Conservation (phyloP, 192 early-diverging fungal species). For the Gaertneriomyces semiglobifer region DNA sequence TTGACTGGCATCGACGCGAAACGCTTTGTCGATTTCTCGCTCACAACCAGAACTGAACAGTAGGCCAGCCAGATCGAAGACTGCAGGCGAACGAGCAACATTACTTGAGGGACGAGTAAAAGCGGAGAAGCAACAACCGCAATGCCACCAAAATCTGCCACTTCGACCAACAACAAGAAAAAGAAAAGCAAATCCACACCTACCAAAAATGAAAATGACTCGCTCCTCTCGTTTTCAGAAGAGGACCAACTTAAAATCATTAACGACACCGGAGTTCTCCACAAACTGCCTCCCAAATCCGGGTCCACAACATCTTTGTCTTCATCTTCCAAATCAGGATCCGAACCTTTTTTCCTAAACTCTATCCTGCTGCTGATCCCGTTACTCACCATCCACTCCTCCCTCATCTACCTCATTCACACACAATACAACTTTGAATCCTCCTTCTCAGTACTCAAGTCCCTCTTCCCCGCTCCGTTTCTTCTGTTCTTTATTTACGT, state of each 20-base stretch:
- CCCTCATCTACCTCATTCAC: conserved; percentile 38
- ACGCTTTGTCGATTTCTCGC: too few relatives aligned
- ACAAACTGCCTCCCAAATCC: conserved; percentile 23
- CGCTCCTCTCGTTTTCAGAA: conserved; percentile 30
- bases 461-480: conserved; percentile 20
- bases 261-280: conserved; percentile 37
- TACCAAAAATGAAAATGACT: conserved; percentile 1
- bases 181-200: too few relatives aligned
- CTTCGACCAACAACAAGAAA: too few relatives aligned
- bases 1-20: too few relatives aligned
- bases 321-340: conserved; percentile 9
- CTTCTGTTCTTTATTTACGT: conserved; percentile 28
- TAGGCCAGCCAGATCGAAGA: too few relatives aligned
- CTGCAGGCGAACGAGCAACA: too few relatives aligned
- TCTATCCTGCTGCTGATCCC: conserved; percentile 33
- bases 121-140: too few relatives aligned
- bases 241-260: conserved; percentile 40
- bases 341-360: conserved; percentile 9
- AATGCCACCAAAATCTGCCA: too few relatives aligned
- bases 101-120: too few relatives aligned
- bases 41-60: too few relatives aligned
- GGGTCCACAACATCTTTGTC: background rate
- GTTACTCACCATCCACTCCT: conserved; percentile 24
- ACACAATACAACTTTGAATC: conserved; percentile 30
- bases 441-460: conserved; percentile 19